Evolutionary conservation across 176 grass and related monocot genomes (phyloP), one percentile per base, ranked within the genome.

Genomic region (Urochloa ruziziensis): DNA sequence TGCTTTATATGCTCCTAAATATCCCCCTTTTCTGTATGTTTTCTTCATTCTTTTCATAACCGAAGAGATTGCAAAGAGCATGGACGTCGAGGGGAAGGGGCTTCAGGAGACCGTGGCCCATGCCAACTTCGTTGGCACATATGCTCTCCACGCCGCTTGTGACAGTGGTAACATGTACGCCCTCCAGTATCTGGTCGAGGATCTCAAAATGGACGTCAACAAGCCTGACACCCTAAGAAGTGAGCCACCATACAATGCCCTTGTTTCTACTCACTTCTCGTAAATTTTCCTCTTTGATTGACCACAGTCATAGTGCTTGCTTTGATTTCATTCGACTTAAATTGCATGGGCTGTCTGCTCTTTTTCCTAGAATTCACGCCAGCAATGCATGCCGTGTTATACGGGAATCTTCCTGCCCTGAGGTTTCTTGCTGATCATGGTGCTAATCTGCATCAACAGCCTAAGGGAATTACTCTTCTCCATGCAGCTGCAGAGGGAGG

Each of bases 401-500:
- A 70, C 15, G 84, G 84, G 21, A 34, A 51, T n/a, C 84, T 86
- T 46, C 84, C 75, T 79, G 54, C 84, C 42, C n/a, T 71, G 30
- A 78, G 42, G 54, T 86, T 52, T 47, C 83, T 85, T 70, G 5
- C 44, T 62, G 83, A 85, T 48, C 53, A 62, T 61, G 83, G 83
- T 6, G 64, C 54, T 72, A 17, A 79, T 86, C 23, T 86, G 66
- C 54, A 63, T 40, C 12, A 30, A 2, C 23, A 16, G 18, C 66
- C 11, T 29, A 70, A 57, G 7, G 36, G 37, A 40, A 0, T 5
- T 33, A 43, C 42, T 53, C 43, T 73, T 53, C 58, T 86, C 21
- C 84, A 80, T 72, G 9, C 56, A 40, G 67, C 76, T 86, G 43
- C 53, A 64, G 0, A 40, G 58, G 27, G 28, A 30, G 84, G 84